These are phyloP conservation scores for Cercospora sp. DNA, from an alignment of 2,329 filamentous ascomycete species.

Conservation along the genomic window DNA sequence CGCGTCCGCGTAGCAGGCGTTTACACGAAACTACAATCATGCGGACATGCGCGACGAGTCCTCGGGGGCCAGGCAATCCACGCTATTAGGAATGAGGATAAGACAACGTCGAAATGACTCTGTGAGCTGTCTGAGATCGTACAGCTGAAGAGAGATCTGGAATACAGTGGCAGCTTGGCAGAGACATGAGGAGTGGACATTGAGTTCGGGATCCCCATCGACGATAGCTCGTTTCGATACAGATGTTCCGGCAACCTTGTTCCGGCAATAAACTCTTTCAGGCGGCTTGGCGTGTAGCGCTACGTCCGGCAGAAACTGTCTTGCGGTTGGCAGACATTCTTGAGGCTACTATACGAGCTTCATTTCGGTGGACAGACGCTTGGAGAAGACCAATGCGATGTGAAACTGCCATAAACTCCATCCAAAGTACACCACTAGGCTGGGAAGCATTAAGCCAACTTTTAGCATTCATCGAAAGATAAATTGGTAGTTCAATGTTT, in stretches of 20 bases:
- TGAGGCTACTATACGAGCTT: not conserved
- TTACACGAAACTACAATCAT: not conserved
- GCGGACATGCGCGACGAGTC: not conserved
- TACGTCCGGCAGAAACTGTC: not conserved
- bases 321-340: not conserved
- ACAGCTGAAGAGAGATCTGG: not conserved
- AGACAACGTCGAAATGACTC: not conserved
- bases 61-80: not conserved
- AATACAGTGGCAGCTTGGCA: not conserved
- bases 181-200: not conserved
- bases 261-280: not conserved
- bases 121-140: constrained; percentile 1
- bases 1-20: not conserved
- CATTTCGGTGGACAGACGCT: not conserved
- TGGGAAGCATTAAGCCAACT: not conserved
- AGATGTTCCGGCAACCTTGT: not conserved
- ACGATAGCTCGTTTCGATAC: not conserved
- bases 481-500: not conserved
- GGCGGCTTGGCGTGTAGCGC: not conserved
- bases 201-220: constrained; percentile 2
- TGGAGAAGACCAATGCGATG: not conserved
- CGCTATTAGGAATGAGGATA: not conserved
- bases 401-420: not conserved
- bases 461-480: not conserved
- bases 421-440: not conserved